Base-by-base conservation (phyloP, 805 yeast species). In the Osmozyma mogii region DNA sequence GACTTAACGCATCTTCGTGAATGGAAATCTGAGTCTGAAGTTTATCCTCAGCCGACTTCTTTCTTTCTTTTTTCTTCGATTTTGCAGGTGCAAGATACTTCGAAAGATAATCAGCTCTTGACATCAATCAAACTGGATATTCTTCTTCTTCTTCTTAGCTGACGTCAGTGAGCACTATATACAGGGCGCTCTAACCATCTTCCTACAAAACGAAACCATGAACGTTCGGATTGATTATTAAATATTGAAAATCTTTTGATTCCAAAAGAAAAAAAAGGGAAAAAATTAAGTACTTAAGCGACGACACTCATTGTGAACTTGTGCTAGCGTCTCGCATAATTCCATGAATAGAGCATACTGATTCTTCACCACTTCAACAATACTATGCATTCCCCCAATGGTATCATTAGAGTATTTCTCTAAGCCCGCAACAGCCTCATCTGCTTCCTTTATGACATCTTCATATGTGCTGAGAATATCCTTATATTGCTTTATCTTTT, bases 341-440 rank as follows among this genome's bases (percentile, higher is more conserved):
- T 80, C 88, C 75, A 80, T 77, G 52, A 79, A 82, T 30, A 81
- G 56, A 25, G 63, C 62, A 48, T 78, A 81, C 52, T 81, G 89
- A 42, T 75, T 77, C 32, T 72, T 72, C 15, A 82, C 66, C 0
- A 84, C 76, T 28, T 69, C 67, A 10, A 78, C 71, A 16, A 80
- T 67, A 39, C 68, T 62, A 35, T 50, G 47, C 29, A 63, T 51
- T 29, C 59, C 50, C 28, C 67, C 61, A 36, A 56, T 48, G 47
- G 76, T 54, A 31, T 58, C 65, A 22, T 41, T 52, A 35, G 62
- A 52, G 27, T 49, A 49, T 27, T 43, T 44, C 36, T 63, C 68
- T 35, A 63, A 55, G 3, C 72, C 69, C 11, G 57, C 49, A 17
- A 71, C 56, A 13, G 72, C 72, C 27, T 58, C 59, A 31, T 74